Evolutionary conservation across 2,329 filamentous ascomycete genomes (phyloP), one percentile per base, ranked within the genome.

Genomic region (Verticillium isaacii): DNA sequence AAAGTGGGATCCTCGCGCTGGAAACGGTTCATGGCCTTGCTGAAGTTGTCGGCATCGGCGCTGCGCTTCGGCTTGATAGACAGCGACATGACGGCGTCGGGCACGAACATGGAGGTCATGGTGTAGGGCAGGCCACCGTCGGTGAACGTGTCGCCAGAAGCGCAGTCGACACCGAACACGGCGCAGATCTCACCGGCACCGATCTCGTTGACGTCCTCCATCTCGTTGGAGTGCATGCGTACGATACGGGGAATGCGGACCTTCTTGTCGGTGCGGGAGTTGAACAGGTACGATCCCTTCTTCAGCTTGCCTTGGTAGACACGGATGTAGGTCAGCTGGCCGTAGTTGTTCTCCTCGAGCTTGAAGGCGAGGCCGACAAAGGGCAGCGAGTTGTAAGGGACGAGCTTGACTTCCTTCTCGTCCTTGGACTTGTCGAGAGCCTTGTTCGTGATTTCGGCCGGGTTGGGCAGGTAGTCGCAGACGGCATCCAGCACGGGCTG

Each of bases 141-240:
- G 19, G 95, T 98, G 79, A 99, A 99, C 54, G 94, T 98, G 76
- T 99, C 95, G 70, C 95, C 95, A 54, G 94, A 98, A 39, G 95
- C 93, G 75, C 95, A 99, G 70, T 99, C 95, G 60, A 99, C 91
- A 72, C 95, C 95, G 73, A 99, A 99, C 63, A 99, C 95, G 64
- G 95, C 95, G 74, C 95, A 99, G 66, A 99, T 99, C 77, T 99
- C 95, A 77, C 95, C 95, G 60, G 95, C 94, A 59, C 93, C 92
- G 66, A 99, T 90, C 75, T 97, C 93, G 61, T 80, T 82, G 34
- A 97, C 92, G 72, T 99, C 95, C 76, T 99, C 95, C 94, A 99
- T 97, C 73, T 99, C 95, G 74, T 98, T 97, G 56, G 93, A 97
- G 82, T 99, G 95, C 95, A 99, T 99, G 65, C 95, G 92, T 65